Evolutionary conservation across 2,329 filamentous ascomycete genomes (phyloP), one percentile per base, ranked within the genome.

Genomic region (Fonsecaea erecta): DNA sequence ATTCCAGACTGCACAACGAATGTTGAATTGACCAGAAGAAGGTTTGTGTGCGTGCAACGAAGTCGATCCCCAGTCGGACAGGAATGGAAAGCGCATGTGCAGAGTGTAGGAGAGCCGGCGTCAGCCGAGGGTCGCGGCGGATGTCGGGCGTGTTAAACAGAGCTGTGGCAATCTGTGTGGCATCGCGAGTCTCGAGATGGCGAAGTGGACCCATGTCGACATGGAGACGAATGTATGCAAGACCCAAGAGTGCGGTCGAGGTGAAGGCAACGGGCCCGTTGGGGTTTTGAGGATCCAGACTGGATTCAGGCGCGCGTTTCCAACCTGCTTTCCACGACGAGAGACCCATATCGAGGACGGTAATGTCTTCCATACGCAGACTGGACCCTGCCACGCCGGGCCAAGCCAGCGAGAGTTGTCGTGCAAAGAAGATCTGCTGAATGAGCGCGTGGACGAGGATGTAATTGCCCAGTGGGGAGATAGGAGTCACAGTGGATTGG

Each of bases 1-100:
- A 85, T 68, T 85, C 83, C 16, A 85, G 72, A 64, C 80, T 83
- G 73, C 82, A 84, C 5, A 85, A 74, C 0, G 82, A 82, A 68
- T 85, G 83, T 68, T 85, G 82, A 30, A 85, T 82, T 40, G 80
- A 82, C 84, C 83, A 85, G 70, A 84, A 82, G 61, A 84, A 81
- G 1, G 82, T 83, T 70, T 84, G 82, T 1, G 80, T 84, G 52
- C 78, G 77, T 2, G 83, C 82, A 40, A 85, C 83, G 57, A 83
- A 83, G 56, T 82, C 79, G 56, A 85, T 80, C 1, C 84, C 84
- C 8, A 85, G 76, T 46, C 82, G 77, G 2, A 85, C 81, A 0
- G 82, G 83, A 28, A 85, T 83, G 9, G 83, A 84, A 8, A 86
- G 76, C 12, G 83, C 83, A 63, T 85, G 83, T 0, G 81, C 81